Percentiles rank a stretch among this genome's conserved stretches.
Conservation (phyloP, 768 basidiomycete species). For the Udeniomyces megalosporus region DNA sequence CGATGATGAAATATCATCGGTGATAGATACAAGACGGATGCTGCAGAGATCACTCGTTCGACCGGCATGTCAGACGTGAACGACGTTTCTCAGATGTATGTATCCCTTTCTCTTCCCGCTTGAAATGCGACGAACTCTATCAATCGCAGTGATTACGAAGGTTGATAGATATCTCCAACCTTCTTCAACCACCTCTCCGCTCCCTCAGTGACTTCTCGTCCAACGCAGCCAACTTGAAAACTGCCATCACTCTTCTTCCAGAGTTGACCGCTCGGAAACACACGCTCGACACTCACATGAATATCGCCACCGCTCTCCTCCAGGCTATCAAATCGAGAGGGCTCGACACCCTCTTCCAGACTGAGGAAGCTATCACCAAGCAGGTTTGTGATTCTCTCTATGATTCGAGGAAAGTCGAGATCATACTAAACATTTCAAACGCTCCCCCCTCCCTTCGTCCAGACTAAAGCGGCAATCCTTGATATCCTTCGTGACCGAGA, state of each 20-base stretch:
- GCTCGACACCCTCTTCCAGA: conserved; percentile 91
- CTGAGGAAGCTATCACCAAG: conserved; percentile 76
- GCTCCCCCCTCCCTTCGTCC: neutral
- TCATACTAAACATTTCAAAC: no score
- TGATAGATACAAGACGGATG: conserved; percentile 58
- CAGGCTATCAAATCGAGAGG: conserved; percentile 91
- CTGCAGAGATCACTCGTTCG: conserved; percentile 86
- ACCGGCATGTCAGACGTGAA: conserved; percentile 92
- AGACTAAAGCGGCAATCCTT: conserved; percentile 66
- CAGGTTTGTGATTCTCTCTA: conserved; percentile 37
- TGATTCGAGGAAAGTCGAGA: no score
- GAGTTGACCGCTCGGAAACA: conserved; percentile 93
- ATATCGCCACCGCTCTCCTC: conserved; percentile 85
- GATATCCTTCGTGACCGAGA: conserved; percentile 58
- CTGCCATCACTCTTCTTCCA: conserved; percentile 89
- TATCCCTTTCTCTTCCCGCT: conserved; percentile 9
- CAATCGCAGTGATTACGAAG: neutral
- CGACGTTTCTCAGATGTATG: conserved; percentile 85
- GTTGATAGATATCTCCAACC: no score
- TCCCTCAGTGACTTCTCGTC: conserved; percentile 61
- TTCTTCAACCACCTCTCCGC: neutral
- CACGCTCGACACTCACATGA: conserved; percentile 96
- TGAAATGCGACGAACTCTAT: neutral
- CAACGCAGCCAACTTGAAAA: conserved; percentile 87
- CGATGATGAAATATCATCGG: neutral